These are phyloP conservation scores for Bipolaris zeicola DNA, from an alignment of 2,329 filamentous ascomycete species.

Conservation along the genomic window DNA sequence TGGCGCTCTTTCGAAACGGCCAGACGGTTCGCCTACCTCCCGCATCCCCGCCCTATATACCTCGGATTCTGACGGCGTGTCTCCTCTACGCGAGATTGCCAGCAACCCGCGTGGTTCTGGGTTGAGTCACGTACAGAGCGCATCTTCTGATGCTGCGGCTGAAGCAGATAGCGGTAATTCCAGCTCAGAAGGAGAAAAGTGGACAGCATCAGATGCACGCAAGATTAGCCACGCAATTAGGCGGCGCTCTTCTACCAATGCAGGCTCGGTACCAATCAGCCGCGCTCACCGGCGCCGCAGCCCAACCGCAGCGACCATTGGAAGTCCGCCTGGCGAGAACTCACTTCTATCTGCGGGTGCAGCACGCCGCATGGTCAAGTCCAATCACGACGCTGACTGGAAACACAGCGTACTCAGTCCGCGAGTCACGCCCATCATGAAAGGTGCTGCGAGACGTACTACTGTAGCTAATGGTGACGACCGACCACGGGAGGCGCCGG, in stretches of 20 bases:
- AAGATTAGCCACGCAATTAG: conserved; percentile 63
- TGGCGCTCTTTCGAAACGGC: conserved; percentile 77
- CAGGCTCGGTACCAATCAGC: conserved; percentile 48
- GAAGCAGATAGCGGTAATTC: conserved; percentile 44
- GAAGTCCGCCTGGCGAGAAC: conserved; percentile 63
- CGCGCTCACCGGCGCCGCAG: conserved; percentile 60
- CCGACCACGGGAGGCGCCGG: conserved; percentile 29
- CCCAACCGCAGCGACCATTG: conserved; percentile 53
- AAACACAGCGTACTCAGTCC: conserved; percentile 66
- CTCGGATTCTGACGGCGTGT: conserved; percentile 60
- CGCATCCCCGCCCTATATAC: conserved; percentile 62
- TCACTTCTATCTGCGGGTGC: conserved; percentile 68
- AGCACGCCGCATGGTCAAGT: conserved; percentile 69
- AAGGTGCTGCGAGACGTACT: conserved; percentile 51
- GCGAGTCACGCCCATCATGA: conserved; percentile 63
- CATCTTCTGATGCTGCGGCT: conserved; percentile 30
- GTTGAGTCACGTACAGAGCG: conserved; percentile 58
- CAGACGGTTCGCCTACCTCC: conserved; percentile 66
- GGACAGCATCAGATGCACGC: conserved; percentile 58
- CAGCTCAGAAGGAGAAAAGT: conserved; percentile 57
- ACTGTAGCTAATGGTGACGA: conserved; percentile 46
- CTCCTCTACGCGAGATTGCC: conserved; percentile 54
- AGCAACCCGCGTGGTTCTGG: conserved; percentile 57
- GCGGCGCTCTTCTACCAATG: conserved; percentile 55
- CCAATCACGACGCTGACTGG: conserved; percentile 62